These are phyloP conservation scores for Apiospora malaysiana DNA, from an alignment of 2,329 filamentous ascomycete genomes.

Conservation along the genomic window DNA sequence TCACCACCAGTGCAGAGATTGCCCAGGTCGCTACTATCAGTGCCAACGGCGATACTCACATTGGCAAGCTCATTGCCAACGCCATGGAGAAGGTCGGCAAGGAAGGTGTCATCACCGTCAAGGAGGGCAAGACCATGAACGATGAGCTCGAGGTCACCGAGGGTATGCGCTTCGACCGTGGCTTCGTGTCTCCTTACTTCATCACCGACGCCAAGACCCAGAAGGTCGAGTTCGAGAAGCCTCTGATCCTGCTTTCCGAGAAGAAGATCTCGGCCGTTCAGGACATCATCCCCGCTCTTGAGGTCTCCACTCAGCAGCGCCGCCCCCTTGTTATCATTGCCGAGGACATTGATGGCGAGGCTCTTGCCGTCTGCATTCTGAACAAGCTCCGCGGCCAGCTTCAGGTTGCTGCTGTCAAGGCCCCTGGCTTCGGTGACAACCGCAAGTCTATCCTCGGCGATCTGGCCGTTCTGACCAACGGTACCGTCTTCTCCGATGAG, in stretches of 20 bases:
- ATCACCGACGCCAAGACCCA: conserved; percentile 98
- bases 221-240: conserved; percentile 99
- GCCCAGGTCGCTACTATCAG: conserved; percentile 98
- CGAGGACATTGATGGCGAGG: conserved; percentile 98
- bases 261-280: conserved; percentile 99
- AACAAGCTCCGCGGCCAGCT: conserved; percentile 99
- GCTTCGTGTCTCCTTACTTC: conserved; percentile 98
- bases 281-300: conserved; percentile 97
- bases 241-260: conserved; percentile 96
- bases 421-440: conserved; percentile 99
- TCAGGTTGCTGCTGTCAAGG: conserved; percentile 98
- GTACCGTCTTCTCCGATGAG: conserved; percentile 97
- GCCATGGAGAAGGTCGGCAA: conserved; percentile 99
- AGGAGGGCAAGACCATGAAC: conserved; percentile 98
- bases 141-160: conserved; percentile 99
- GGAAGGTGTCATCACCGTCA: conserved; percentile 99
- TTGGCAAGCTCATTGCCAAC: conserved; percentile 93
- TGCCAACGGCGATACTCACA: conserved; percentile 94
- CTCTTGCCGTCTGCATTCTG: conserved; percentile 96
- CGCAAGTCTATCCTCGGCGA: conserved; percentile 99
- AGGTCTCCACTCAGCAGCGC: conserved; percentile 94
- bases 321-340: conserved; percentile 97
- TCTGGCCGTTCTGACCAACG: conserved; percentile 93
- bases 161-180: conserved; percentile 99
- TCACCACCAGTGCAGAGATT: conserved; percentile 96